These are phyloP conservation scores for Apostasia shenzhenica DNA, from an alignment of 106 monocot species.

Conservation along the genomic window DNA sequence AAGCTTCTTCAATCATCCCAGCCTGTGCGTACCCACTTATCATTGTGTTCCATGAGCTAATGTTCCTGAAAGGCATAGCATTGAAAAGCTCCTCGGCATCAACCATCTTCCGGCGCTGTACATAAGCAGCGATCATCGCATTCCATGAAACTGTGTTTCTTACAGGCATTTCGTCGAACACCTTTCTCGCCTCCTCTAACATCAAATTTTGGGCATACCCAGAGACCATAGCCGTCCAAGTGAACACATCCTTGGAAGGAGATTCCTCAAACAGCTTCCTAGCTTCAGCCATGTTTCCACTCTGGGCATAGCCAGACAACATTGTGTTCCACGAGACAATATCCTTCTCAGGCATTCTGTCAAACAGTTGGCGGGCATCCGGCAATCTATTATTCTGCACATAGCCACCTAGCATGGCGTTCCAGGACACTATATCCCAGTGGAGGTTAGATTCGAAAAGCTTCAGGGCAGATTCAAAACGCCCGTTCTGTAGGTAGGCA, in stretches of 20 bases:
- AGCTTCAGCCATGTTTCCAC: conserved; percentile 30
- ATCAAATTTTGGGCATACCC: conserved; percentile 56
- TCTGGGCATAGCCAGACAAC: conserved; percentile 59
- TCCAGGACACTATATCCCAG: conserved; percentile 63
- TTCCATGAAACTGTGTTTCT: conserved; percentile 62
- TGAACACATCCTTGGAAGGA: conserved; percentile 44
- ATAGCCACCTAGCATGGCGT: conserved; percentile 54
- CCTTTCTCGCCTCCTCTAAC: conserved; percentile 41
- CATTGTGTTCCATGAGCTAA: conserved; percentile 64
- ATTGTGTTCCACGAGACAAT: conserved; percentile 62
- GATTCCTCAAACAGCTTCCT: conserved; percentile 30
- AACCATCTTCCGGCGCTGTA: conserved; percentile 23
- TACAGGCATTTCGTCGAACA: conserved; percentile 55
- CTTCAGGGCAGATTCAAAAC: conserved; percentile 30
- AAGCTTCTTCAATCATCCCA: conserved; percentile 37
- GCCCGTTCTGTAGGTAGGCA: conserved; percentile 47
- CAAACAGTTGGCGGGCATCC: conserved; percentile 42
- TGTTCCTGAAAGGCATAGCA: conserved; percentile 47
- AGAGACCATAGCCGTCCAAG: conserved; percentile 75
- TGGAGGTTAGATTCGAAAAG: conserved; percentile 16
- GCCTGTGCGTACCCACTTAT: conserved; percentile 45
- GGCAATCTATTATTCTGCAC: conserved; percentile 19
- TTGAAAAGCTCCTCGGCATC: conserved; percentile 44
- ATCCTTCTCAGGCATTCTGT: conserved; percentile 40
- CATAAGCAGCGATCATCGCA: conserved; percentile 56